phyloP scores from a whole-genome alignment of 192 early-diverging fungal species.

The Linnemannia elongata region DNA sequence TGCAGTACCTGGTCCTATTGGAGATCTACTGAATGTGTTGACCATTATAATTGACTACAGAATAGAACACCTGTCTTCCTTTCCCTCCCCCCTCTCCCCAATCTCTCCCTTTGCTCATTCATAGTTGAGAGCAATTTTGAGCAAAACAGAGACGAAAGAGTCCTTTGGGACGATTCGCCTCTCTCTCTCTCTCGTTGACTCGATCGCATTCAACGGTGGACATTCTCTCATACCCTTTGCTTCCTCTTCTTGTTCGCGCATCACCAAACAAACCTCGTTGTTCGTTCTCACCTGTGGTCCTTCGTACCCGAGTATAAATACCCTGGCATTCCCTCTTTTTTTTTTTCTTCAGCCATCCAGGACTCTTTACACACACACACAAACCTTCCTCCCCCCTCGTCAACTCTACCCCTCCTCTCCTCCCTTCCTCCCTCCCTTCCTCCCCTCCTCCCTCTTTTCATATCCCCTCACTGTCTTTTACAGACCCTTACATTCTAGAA shows the following conservation, averaged over 20 bases:
- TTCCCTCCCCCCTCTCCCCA: neutral
- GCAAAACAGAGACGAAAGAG: neutral
- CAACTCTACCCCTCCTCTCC: neutral
- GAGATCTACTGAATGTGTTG: too few species aligned
- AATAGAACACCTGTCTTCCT: neutral
- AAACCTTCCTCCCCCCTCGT: neutral
- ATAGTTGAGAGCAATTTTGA: conserved; percentile 2
- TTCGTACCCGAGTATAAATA: conserved; percentile 12
- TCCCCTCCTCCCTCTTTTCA: neutral
- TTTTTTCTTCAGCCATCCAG: conserved; percentile 44
- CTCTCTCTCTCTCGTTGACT: neutral
- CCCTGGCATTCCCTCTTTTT: neutral
- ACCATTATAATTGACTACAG: too few species aligned
- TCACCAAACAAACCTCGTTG: too few species aligned
- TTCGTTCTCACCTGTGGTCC: too few species aligned
- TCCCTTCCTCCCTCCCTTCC: neutral
- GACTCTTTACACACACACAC: conserved; percentile 30
- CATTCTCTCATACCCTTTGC: neutral
- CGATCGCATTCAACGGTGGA: neutral
- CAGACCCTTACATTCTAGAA: conserved; percentile 6
- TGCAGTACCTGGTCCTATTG: too few species aligned
- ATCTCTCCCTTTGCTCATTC: neutral
- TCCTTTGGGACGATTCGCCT: neutral
- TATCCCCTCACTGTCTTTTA: conserved; percentile 37
- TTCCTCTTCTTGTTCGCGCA: neutral